Conservation (phyloP, 768 basidiomycete genomes). For the Pulveroboletus ravenelii region DNA sequence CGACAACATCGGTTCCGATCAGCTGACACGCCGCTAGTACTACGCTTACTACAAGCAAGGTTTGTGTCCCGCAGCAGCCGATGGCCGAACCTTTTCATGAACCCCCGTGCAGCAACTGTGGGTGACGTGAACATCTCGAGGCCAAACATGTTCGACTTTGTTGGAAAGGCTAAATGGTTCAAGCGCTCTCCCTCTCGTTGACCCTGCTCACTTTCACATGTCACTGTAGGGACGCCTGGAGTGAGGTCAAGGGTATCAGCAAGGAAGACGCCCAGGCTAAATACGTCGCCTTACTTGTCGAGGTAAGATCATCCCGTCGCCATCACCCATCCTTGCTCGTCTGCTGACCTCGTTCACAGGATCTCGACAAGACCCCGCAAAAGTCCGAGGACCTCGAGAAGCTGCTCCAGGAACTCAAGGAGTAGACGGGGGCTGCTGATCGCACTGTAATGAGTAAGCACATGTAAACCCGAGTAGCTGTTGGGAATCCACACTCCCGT, state of each 20-base stretch:
- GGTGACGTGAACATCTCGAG: slow-evolving; percentile 65
- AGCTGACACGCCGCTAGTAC: slow-evolving; percentile 53
- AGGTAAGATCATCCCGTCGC: slow-evolving; percentile 40
- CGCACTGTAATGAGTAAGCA: slow-evolving; percentile 2
- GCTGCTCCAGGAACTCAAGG: slow-evolving; percentile 57
- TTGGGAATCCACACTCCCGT: not conserved
- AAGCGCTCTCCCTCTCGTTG: slow-evolving; percentile 4
- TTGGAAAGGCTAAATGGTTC: slow-evolving; percentile 88
- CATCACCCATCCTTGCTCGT: not conserved
- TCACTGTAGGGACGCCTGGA: slow-evolving; percentile 78
- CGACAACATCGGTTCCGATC: slow-evolving; percentile 1
- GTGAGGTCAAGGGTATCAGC: slow-evolving; percentile 60
- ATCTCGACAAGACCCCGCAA: slow-evolving; percentile 45
- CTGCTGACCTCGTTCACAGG: slow-evolving; percentile 33
- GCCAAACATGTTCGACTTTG: slow-evolving; percentile 80
- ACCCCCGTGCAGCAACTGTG: slow-evolving; percentile 51
- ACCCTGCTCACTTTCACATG: not conserved
- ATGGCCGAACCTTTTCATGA: not conserved
- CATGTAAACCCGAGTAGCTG: not conserved
- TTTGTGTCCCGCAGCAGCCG: slow-evolving; percentile 24
- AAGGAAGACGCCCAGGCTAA: slow-evolving; percentile 65
- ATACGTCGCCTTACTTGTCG: slow-evolving; percentile 74
- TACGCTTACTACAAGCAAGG: slow-evolving; percentile 95
- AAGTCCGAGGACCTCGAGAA: slow-evolving; percentile 49
- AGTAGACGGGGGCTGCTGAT: slow-evolving; percentile 18